phyloP scores from a whole-genome alignment of 2,329 filamentous ascomycete genomes.

The Emydomyces testavorans region DNA sequence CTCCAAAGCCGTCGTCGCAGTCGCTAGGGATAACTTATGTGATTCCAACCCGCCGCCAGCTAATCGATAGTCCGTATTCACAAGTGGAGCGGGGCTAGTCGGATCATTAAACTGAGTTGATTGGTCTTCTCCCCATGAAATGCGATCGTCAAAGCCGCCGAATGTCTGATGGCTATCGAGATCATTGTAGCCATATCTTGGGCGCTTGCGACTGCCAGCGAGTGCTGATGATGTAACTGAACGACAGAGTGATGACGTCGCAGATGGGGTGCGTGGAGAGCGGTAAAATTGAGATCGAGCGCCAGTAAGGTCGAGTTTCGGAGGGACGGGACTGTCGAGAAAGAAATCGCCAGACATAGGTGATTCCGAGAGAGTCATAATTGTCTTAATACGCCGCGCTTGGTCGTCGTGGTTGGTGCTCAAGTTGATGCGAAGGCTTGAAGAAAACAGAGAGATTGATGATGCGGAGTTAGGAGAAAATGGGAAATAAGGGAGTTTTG shows the following conservation, averaged over 20 bases:
- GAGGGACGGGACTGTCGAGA: slow-evolving; percentile 27
- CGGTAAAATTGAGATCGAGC: slow-evolving; percentile 31
- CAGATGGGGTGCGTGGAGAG: slow-evolving; percentile 27
- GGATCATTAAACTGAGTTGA: slow-evolving; percentile 18
- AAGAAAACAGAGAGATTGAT: background rate
- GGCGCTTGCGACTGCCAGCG: slow-evolving; percentile 15
- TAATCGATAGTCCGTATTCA: slow-evolving; percentile 31
- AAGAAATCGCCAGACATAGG: slow-evolving; percentile 23
- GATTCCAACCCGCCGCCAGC: slow-evolving; percentile 26
- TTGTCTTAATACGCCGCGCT: background rate
- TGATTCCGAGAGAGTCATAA: slow-evolving; percentile 10
- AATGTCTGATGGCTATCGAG: background rate
- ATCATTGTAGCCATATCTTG: slow-evolving; percentile 15
- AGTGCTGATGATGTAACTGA: slow-evolving; percentile 22
- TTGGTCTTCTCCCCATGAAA: slow-evolving; percentile 8
- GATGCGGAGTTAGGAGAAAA: background rate
- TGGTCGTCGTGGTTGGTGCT: background rate
- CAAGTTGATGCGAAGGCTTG: background rate
- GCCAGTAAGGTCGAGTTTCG: slow-evolving; percentile 30
- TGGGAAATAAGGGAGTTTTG: background rate
- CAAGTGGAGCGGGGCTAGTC: slow-evolving; percentile 29
- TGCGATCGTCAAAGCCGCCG: slow-evolving; percentile 6
- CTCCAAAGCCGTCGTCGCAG: slow-evolving; percentile 8
- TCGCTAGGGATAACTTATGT: slow-evolving; percentile 20
- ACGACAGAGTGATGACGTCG: slow-evolving; percentile 29